These are phyloP conservation scores for Citrus unshiu DNA, from an alignment of 345 rosid genomes.

Conservation along the genomic window DNA sequence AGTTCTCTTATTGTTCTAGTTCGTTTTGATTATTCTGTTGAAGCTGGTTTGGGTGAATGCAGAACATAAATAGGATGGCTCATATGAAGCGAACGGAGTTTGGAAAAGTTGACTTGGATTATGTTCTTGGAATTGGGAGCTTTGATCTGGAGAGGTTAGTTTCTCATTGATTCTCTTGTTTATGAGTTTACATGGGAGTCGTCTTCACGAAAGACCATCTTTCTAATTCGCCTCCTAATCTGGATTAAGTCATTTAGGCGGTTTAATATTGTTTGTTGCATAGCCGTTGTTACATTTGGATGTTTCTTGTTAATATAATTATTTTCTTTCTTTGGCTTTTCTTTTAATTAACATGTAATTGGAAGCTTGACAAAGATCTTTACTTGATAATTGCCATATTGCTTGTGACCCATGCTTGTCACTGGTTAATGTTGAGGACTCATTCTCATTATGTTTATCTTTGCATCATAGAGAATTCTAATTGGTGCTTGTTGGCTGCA, in stretches of 20 bases:
- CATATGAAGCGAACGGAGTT: slow-evolving; percentile 62
- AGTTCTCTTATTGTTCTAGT: background rate
- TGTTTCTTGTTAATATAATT: background rate
- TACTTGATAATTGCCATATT: background rate
- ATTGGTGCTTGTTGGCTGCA: background rate
- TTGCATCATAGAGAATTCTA: background rate
- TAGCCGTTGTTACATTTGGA: background rate
- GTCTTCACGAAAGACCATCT: background rate
- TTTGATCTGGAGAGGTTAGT: slow-evolving; percentile 90
- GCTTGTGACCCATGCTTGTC: background rate
- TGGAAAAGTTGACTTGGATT: slow-evolving; percentile 92
- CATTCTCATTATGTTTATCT: background rate
- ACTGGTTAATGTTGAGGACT: background rate
- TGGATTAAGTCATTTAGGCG: background rate
- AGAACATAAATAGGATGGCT: slow-evolving; percentile 84
- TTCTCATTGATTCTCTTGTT: slow-evolving; percentile 8
- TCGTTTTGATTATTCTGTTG: slow-evolving; percentile 2
- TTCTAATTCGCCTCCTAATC: background rate
- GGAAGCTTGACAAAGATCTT: background rate
- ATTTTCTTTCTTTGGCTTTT: background rate
- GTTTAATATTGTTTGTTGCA: background rate
- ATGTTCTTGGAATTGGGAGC: slow-evolving; percentile 98
- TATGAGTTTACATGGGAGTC: background rate
- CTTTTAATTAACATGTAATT: background rate
- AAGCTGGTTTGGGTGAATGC: slow-evolving; percentile 22